A percentile compares a stretch with the other conserved stretches of the same genome.
phyloP scores from a whole-genome alignment of 257 asterid species.

The Petunia axillaris region DNA sequence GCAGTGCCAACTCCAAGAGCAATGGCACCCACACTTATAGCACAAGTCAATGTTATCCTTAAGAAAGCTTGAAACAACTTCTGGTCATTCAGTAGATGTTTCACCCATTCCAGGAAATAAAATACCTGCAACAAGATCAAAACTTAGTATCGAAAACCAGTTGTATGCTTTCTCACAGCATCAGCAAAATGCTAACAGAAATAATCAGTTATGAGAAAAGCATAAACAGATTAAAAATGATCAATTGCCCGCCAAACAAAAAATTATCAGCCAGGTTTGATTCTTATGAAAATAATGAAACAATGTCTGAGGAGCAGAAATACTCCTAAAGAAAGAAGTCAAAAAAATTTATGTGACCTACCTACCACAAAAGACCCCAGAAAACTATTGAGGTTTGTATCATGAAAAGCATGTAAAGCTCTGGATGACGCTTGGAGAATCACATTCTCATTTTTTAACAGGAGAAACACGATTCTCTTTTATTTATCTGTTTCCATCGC shows the following conservation, averaged over 20 bases:
- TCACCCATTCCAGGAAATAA: constrained; percentile 95
- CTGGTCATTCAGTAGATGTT: constrained; percentile 78
- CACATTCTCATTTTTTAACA: neutral
- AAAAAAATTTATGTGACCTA: neutral
- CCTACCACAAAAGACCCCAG: neutral
- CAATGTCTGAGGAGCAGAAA: neutral
- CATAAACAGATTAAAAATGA: neutral
- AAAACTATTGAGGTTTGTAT: neutral
- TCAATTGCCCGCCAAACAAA: neutral
- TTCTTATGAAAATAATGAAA: neutral
- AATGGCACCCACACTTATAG: constrained; percentile 76
- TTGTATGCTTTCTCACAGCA: neutral
- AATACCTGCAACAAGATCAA: constrained; percentile 68
- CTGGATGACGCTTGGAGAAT: too few relatives aligned
- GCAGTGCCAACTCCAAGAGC: constrained; percentile 97
- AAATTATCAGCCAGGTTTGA: neutral
- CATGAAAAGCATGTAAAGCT: neutral
- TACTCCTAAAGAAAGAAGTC: neutral
- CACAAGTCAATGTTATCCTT: constrained; percentile 81
- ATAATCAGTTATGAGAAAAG: neutral
- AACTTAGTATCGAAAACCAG: constrained; percentile 25
- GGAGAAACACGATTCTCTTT: neutral
- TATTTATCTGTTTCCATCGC: constrained; percentile 6
- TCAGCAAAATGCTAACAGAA: neutral
- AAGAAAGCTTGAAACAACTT: constrained; percentile 86